Percentiles rank a stretch among this genome's conserved stretches.
phyloP scores from a whole-genome alignment of 139 green algal species.

The Deuterostichococcus epilithicus region DNA sequence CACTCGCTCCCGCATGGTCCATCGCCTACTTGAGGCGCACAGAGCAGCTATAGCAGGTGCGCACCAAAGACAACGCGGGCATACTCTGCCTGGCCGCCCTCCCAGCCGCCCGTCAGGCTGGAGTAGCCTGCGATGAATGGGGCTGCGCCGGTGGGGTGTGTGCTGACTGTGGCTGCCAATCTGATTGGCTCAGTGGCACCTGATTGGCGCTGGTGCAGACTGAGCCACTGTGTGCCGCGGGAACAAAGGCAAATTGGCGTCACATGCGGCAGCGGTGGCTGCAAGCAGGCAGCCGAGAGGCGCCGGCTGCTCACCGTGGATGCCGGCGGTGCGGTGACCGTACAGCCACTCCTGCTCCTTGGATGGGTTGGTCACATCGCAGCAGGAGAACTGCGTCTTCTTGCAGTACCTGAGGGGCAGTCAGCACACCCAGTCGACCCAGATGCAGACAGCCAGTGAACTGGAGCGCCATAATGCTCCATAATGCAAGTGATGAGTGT shows the following conservation, averaged over 20 bases:
- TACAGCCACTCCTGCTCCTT: conserved; percentile 41
- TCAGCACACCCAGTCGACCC: too few species aligned
- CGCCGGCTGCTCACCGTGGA: neutral
- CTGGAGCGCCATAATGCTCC: too few species aligned
- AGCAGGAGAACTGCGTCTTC: conserved; percentile 34
- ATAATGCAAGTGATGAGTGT: too few species aligned
- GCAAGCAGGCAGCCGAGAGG: neutral
- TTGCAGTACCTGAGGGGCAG: conserved; percentile 39
- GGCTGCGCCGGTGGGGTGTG: too few species aligned
- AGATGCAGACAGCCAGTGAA: too few species aligned
- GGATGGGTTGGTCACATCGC: conserved; percentile 46
- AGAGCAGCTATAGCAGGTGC: neutral
- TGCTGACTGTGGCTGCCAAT: too few species aligned
- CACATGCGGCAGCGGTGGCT: neutral
- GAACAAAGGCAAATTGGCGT: too few species aligned
- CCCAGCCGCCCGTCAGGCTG: conserved; percentile 58
- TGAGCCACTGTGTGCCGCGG: too few species aligned
- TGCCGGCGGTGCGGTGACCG: conserved; percentile 28
- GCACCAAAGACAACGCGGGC: conserved; percentile 58
- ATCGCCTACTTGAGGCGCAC: too few species aligned
- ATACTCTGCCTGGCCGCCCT: conserved; percentile 73
- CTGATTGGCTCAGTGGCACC: too few species aligned
- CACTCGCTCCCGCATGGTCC: too few species aligned
- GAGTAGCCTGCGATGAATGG: conserved; percentile 24
- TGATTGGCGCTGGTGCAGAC: too few species aligned